phyloP scores from a whole-genome alignment of 805 yeast genomes.

The Yarrowia sp. region DNA sequence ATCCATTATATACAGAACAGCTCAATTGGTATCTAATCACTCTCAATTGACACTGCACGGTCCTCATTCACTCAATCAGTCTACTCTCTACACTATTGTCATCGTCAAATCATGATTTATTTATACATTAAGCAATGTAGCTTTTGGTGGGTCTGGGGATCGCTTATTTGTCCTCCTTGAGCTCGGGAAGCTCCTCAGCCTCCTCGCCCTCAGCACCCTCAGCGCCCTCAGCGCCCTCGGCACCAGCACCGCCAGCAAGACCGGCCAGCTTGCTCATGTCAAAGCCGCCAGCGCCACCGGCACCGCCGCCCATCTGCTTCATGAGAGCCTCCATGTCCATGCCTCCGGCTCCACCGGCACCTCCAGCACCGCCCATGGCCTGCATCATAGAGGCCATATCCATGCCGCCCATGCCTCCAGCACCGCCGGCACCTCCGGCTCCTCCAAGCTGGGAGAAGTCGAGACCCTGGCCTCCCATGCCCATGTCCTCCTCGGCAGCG shows the following conservation, averaged over 20 bases:
- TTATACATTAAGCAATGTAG: slow-evolving; percentile 22
- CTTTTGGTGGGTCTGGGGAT: slow-evolving; percentile 3
- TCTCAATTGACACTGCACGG: too few species aligned
- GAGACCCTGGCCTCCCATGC: slow-evolving; percentile 51
- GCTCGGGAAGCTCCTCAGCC: slow-evolving; percentile 39
- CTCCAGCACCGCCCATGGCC: slow-evolving; percentile 43
- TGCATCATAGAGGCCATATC: slow-evolving; percentile 40
- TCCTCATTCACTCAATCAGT: too few species aligned
- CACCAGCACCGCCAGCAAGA: slow-evolving; percentile 41
- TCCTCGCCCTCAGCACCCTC: slow-evolving; percentile 32
- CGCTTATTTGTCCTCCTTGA: slow-evolving; percentile 39
- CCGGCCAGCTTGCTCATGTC: slow-evolving; percentile 46
- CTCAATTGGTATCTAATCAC: too few species aligned
- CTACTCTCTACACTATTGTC: too few species aligned
- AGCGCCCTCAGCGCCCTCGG: slow-evolving; percentile 31
- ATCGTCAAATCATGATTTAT: neutral
- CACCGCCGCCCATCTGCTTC: slow-evolving; percentile 43
- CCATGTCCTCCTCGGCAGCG: slow-evolving; percentile 52
- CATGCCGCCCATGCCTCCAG: slow-evolving; percentile 44
- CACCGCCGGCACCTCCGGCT: slow-evolving; percentile 47
- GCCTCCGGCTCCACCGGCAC: slow-evolving; percentile 45
- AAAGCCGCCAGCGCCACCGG: slow-evolving; percentile 47
- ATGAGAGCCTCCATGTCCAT: slow-evolving; percentile 40
- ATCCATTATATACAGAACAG: too few species aligned
- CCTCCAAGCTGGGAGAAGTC: slow-evolving; percentile 56